Conservation (phyloP, 768 basidiomycete species). For the Lactifluus echinatus region DNA sequence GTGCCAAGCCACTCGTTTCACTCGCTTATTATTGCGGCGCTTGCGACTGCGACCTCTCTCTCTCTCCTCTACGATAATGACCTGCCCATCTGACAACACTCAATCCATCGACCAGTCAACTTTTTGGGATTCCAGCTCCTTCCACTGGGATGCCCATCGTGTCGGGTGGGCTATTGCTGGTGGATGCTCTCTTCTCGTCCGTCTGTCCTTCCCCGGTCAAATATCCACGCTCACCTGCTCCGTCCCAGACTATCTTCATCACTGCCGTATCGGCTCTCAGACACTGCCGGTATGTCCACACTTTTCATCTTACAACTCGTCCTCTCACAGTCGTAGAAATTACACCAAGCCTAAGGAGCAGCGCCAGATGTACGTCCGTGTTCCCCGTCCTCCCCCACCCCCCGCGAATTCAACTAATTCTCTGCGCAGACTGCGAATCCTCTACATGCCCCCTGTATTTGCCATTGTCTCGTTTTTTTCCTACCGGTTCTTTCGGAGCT, state of each 20-base stretch:
- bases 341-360: conserved; percentile 67
- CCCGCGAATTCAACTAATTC: not conserved
- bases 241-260: conserved; percentile 48
- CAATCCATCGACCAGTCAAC: conserved; percentile 44
- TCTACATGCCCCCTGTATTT: conserved; percentile 81
- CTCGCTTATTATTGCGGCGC: no score
- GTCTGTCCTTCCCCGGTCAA: conserved; percentile 25
- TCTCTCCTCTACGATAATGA: not conserved
- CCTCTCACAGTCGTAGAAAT: conserved; percentile 37
- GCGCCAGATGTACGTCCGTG: conserved; percentile 56
- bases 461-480: conserved; percentile 79
- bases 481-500: conserved; percentile 74
- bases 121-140: conserved; percentile 49
- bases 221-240: no score
- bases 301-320: not conserved
- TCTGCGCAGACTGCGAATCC: conserved; percentile 51
- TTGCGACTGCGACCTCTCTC: no score
- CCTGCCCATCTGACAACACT: conserved; percentile 48
- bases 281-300: conserved; percentile 51
- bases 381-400: not conserved
- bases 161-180: conserved; percentile 73
- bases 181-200: conserved; percentile 45
- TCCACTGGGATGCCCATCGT: conserved; percentile 53
- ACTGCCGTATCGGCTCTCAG: conserved; percentile 45
- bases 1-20: no score